Evolutionary conservation across 192 early-diverging fungal genomes (phyloP).

Genomic region (Umbelopsis sp.): DNA sequence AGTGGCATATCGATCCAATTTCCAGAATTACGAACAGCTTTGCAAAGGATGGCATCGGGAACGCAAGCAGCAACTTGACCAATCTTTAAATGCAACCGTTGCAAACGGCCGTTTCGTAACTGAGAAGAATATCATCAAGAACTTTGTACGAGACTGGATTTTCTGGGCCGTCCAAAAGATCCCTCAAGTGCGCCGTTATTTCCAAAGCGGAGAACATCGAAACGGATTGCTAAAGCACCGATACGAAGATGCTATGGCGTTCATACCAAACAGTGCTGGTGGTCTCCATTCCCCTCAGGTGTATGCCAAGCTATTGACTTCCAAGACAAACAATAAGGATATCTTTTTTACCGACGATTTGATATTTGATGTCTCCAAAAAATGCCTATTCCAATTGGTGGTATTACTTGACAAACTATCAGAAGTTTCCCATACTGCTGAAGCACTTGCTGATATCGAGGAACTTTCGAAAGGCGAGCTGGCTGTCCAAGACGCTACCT

Average conservation of each 20-base stretch:
- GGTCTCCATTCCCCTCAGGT: neutral
- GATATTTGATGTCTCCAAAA: neutral
- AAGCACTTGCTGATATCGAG: neutral
- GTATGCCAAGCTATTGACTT: neutral
- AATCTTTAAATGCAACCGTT: neutral
- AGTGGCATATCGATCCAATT: slow-evolving; percentile 1
- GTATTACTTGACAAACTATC: neutral
- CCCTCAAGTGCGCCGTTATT: neutral
- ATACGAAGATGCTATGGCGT: slow-evolving; percentile 1
- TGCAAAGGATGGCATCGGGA: slow-evolving; percentile 1
- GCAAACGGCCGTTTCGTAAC: slow-evolving; percentile 8
- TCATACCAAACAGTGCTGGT: slow-evolving; percentile 12
- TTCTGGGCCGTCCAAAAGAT: slow-evolving; percentile 11
- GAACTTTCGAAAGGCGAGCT: neutral
- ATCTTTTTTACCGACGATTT: slow-evolving; percentile 6
- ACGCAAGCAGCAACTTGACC: slow-evolving; percentile 14
- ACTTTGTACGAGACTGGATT: neutral
- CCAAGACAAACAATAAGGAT: neutral
- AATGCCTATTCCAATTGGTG: slow-evolving; percentile 1
- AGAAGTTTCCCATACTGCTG: neutral
- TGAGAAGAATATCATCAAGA: neutral
- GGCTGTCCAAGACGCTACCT: neutral
- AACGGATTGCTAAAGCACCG: neutral
- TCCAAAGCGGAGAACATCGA: neutral
- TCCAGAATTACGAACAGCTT: neutral